Evolutionary conservation across 495 filamentous ascomycete genomes (phyloP), one percentile per base, ranked within the genome.

Genomic region (Trichoderma orchidacearum): DNA sequence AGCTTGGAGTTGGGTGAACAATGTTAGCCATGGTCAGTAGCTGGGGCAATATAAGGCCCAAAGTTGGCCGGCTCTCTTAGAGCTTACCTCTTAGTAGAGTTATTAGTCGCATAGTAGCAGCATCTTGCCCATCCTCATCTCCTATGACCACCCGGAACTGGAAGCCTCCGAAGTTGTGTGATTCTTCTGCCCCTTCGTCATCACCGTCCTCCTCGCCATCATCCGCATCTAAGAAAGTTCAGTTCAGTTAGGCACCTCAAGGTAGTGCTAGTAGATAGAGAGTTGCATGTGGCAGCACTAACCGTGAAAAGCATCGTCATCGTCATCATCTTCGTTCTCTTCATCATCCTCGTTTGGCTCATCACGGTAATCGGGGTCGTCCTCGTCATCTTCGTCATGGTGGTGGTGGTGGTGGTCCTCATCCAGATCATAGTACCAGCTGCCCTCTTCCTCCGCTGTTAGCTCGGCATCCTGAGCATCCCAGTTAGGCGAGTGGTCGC

Each of bases 331-430:
- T 50, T 11, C 41, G 17, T 11, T 21, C n/a, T n/a, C 36, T 31
- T 50, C 34, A 3, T 52, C 29, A 13, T 57, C 41, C 8, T 55
- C 30, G 12, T 55, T 18, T 11, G 30, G 55, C 54, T 56, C 34
- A 28, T 56, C 54, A n/a, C 36, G 32, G 34, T 56, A 48, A 29
- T 52, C 48, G 45, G 41, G 45, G n/a, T 57, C 45, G 17, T 57
- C 29, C n/a, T 32, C 27, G n/a, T 57, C 56, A 3, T 57, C 56
- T 2, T 56, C 55, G 27, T 38, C 54, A 1, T 56, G 23, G 18
- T 52, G 21, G 5, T 52, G 13, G 17, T 25, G 13, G 3, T 8
- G 11, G 27, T 27, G 7, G 21, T 48, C 36, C 0, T 45, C 54
- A 6, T 56, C 54, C 0, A 8, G 12, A 17, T 45, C 21, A 34